Conservation (phyloP, 495 filamentous ascomycete species). For the Hypoxylon lienhwacheense region DNA sequence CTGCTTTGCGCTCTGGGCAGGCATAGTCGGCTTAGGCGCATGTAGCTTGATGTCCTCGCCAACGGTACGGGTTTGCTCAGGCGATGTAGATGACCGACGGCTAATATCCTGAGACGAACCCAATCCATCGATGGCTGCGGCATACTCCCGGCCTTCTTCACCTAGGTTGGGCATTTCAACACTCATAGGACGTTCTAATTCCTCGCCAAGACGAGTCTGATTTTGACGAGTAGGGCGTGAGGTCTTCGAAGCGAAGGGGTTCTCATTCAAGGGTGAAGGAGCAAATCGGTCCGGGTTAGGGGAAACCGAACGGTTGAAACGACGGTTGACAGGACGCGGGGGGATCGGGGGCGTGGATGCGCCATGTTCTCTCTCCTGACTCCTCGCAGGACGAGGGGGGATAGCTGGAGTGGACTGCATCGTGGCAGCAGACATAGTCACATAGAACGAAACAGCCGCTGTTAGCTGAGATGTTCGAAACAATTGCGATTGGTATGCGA, state of each 20-base stretch:
- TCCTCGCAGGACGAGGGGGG: constrained; percentile 64
- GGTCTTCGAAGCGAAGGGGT: constrained; percentile 39
- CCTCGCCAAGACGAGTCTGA: constrained; percentile 46
- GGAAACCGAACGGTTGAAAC: constrained; percentile 74
- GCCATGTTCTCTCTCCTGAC: constrained; percentile 44
- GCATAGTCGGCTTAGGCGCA: constrained; percentile 86
- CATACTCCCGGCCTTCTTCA: constrained; percentile 89
- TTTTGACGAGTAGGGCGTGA: constrained; percentile 42
- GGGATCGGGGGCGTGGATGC: constrained; percentile 60
- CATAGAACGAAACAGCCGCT: constrained; percentile 14
- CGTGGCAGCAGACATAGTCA: constrained; percentile 46
- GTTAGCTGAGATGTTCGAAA: constrained; percentile 35
- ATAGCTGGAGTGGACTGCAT: constrained; percentile 61
- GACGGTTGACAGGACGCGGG: constrained; percentile 67
- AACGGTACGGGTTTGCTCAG: constrained; percentile 74
- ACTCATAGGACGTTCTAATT: constrained; percentile 68
- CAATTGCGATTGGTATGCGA: constrained; percentile 19
- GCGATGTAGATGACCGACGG: constrained; percentile 42
- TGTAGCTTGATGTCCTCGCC: constrained; percentile 81
- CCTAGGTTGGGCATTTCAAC: constrained; percentile 82
- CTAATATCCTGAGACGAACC: constrained; percentile 37
- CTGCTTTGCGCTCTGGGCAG: constrained; percentile 74
- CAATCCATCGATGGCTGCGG: constrained; percentile 56
- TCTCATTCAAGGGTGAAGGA: constrained; percentile 82
- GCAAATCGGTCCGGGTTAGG: constrained; percentile 77